These are phyloP conservation scores for Nidularia pulvinata DNA, from an alignment of 768 basidiomycete species.

Conservation along the genomic window DNA sequence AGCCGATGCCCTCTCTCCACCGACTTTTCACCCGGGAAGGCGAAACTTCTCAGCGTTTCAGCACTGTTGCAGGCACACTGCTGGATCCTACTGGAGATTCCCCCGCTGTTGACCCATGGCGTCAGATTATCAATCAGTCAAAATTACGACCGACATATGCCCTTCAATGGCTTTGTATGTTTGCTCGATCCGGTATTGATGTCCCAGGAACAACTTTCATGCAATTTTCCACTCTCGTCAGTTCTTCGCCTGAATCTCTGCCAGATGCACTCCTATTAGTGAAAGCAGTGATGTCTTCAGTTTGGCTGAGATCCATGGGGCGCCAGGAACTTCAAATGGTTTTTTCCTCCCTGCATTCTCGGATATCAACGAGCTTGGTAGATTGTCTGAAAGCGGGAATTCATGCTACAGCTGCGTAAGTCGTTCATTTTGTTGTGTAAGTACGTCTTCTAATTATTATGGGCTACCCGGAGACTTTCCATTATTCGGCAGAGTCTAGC, in stretches of 20 bases:
- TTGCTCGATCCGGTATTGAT: conserved; percentile 66
- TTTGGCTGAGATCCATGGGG: conserved; percentile 61
- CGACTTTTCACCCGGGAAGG: conserved; percentile 57
- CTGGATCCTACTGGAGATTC: no score
- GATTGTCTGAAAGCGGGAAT: conserved; percentile 25
- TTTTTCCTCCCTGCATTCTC: conserved; percentile 46
- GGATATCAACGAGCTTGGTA: conserved; percentile 37
- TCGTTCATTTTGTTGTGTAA: conserved; percentile 2
- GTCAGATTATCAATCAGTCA: conserved; percentile 15
- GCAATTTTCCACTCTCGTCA: conserved; percentile 41
- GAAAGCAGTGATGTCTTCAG: conserved; percentile 52
- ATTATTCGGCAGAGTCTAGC: conserved; percentile 67
- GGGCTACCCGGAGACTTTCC: conserved; percentile 23
- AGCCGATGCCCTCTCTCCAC: conserved; percentile 55
- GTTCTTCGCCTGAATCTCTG: conserved; percentile 29
- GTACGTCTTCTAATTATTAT: background rate
- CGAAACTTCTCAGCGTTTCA: conserved; percentile 39
- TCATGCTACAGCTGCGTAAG: conserved; percentile 35
- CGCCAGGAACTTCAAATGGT: conserved; percentile 56
- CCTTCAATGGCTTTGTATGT: conserved; percentile 52
- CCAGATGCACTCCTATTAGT: conserved; percentile 47
- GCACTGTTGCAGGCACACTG: conserved; percentile 7
- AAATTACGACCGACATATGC: background rate
- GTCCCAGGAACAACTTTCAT: conserved; percentile 52
- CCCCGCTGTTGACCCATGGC: no score